Evolutionary conservation across 805 yeast species (phyloP), one percentile per base, ranked within the genome.

Genomic region (Suhomyces sp.): DNA sequence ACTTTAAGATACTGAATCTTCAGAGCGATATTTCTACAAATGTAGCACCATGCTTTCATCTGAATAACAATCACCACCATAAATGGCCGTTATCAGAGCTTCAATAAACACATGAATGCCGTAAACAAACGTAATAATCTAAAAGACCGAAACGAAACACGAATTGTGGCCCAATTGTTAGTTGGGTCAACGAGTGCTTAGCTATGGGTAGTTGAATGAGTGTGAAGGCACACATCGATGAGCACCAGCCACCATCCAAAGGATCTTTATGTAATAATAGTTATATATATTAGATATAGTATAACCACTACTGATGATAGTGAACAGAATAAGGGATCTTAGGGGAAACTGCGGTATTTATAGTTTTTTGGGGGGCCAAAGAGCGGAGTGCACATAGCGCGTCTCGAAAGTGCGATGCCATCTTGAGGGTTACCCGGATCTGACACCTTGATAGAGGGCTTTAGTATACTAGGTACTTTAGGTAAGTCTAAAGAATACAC

Each of bases 301-400:
- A 79, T 78, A 79, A 78, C 85, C 85, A 77, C 86, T 79, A 79
- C 86, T 77, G 83, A 79, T 79, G 85, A 69, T 74, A 47, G 48
- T 40, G 47, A 52, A 52, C 53, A 48, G 43, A 61, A 49, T 51
- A 54, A 58, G 60, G 61, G 48, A 51, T 52, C 15, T 38, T 35
- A 46, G 59, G 65, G 56, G 53, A 43, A 36, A 15, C 28, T 31
- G 41, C 40, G 16, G 23, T 44, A 46, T 65, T 53, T 65, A 64
- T 62, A 63, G 40, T 40, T 3, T 10, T 5, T 11, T 9, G 31
- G 20, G 10, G 13, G 28, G 11, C 41, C 50, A n/a, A n/a, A n/a
- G n/a, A n/a, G n/a, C n/a, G n/a, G n/a, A n/a, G n/a, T 33, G 41
- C 39, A 36, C 8, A 11, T 20, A 25, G 19, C 14, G n/a, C n/a